Percentiles rank a stretch among this genome's conserved stretches.
Conservation (phyloP, 1,139 yeast genomes). For the Pichia sp. region DNA sequence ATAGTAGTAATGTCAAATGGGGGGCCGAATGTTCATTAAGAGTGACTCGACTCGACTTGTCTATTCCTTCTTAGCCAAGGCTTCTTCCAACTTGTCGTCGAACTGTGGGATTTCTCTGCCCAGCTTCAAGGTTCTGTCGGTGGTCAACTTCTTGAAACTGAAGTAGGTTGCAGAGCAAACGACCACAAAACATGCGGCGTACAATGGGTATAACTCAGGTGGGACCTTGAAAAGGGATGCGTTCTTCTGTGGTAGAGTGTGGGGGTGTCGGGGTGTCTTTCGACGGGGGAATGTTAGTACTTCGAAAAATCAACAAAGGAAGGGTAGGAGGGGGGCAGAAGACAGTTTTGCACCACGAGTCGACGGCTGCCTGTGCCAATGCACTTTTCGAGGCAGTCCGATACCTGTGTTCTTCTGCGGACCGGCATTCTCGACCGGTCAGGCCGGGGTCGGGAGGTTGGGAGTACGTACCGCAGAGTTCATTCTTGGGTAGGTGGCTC, state of each 20-base stretch:
- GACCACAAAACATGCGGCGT: conserved; percentile 61
- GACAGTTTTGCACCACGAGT: no score
- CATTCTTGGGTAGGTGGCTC: conserved; percentile 51
- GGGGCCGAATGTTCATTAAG: background rate
- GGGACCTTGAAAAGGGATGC: conserved; percentile 42
- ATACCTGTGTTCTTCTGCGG: no score
- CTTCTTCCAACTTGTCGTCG: conserved; percentile 56
- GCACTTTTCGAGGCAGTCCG: background rate
- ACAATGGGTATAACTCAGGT: conserved; percentile 74
- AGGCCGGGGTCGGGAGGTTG: background rate
- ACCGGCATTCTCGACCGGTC: no score
- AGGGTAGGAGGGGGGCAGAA: background rate
- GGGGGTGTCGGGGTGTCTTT: background rate
- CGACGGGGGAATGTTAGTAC: conserved; percentile 9
- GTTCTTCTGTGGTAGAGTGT: conserved; percentile 12
- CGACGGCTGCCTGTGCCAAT: background rate
- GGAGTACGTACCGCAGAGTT: conserved; percentile 26
- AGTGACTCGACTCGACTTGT: background rate
- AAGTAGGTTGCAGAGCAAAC: conserved; percentile 60
- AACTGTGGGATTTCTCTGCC: conserved; percentile 59
- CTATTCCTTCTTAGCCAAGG: conserved; percentile 35
- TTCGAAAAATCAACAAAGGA: background rate
- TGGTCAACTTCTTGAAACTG: conserved; percentile 66
- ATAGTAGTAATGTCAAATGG: background rate
- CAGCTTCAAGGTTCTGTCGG: conserved; percentile 65